Conservation (phyloP, 192 early-diverging fungal species). For the Entophlyctis luteolus region DNA sequence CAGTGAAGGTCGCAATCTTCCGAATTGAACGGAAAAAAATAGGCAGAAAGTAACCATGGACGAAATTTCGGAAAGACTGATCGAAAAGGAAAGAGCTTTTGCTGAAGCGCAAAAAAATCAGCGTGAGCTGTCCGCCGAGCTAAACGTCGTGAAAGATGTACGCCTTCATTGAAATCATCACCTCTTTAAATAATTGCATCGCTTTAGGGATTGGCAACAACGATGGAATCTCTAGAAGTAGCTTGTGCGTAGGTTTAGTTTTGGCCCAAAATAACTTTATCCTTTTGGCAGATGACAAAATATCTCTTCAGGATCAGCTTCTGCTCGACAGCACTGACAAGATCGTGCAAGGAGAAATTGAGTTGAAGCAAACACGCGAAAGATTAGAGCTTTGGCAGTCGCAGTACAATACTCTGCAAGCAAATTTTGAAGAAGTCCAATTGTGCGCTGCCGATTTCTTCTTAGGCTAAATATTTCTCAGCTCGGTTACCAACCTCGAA, state of each 20-base stretch:
- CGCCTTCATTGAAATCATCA: background rate
- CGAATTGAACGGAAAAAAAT: background rate
- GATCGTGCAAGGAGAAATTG: background rate
- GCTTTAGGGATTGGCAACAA: background rate
- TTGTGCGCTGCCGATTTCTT: background rate
- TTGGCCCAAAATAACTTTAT: background rate
- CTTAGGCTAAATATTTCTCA: background rate
- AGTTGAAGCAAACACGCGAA: constrained; percentile 25
- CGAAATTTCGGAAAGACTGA: background rate
- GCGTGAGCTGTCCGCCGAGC: too few relatives aligned
- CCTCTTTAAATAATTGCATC: too few relatives aligned
- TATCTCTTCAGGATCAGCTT: background rate
- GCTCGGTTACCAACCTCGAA: constrained; percentile 19
- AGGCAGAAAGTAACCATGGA: background rate
- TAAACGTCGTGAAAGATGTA: constrained; percentile 34
- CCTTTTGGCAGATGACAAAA: background rate
- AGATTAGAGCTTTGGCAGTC: constrained; percentile 20
- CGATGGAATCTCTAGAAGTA: background rate
- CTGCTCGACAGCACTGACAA: background rate
- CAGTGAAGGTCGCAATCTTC: background rate
- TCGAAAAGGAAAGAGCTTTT: background rate
- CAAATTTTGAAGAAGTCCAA: constrained; percentile 38
- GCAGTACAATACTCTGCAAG: constrained; percentile 41
- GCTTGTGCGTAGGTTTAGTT: background rate
- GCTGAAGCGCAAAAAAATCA: background rate